Percentiles rank a stretch among this genome's conserved stretches.
phyloP scores from a whole-genome alignment of 257 asterid genomes.

The Euphrasia confusa region DNA sequence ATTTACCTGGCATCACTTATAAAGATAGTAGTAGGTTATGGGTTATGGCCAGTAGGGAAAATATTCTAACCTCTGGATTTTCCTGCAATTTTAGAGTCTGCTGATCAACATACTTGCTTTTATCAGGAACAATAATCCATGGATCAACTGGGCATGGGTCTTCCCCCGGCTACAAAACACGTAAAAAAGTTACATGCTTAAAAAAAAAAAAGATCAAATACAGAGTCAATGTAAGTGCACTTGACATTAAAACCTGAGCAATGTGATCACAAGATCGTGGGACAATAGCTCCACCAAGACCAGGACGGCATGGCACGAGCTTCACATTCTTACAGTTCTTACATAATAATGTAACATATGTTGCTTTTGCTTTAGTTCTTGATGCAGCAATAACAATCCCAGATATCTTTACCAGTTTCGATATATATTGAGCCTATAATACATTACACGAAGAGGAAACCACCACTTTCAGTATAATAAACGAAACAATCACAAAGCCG shows the following conservation, averaged over 20 bases:
- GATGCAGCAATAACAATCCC: conserved; percentile 98
- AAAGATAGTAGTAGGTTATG: neutral
- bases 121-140: conserved; percentile 81
- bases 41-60: conserved; percentile 1
- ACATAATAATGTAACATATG: conserved; percentile 84
- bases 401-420: conserved; percentile 84
- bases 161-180: conserved; percentile 53
- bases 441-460: conserved; percentile 14
- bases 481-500: neutral
- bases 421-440: conserved; percentile 78
- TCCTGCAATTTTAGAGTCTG: conserved; percentile 85
- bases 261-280: conserved; percentile 91
- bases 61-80: conserved; percentile 67
- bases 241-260: conserved; percentile 57
- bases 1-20: neutral
- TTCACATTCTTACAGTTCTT: conserved; percentile 85
- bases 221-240: conserved; percentile 8
- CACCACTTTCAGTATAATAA: conserved; percentile 5
- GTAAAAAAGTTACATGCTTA: conserved; percentile 6
- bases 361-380: conserved; percentile 95
- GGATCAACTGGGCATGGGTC: conserved; percentile 83
- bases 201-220: neutral
- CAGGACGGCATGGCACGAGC: conserved; percentile 93
- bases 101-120: conserved; percentile 82
- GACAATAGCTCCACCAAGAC: conserved; percentile 96